Evolutionary conservation across 2,329 filamentous ascomycete species (phyloP).

Genomic region (Neonectria hederae): DNA sequence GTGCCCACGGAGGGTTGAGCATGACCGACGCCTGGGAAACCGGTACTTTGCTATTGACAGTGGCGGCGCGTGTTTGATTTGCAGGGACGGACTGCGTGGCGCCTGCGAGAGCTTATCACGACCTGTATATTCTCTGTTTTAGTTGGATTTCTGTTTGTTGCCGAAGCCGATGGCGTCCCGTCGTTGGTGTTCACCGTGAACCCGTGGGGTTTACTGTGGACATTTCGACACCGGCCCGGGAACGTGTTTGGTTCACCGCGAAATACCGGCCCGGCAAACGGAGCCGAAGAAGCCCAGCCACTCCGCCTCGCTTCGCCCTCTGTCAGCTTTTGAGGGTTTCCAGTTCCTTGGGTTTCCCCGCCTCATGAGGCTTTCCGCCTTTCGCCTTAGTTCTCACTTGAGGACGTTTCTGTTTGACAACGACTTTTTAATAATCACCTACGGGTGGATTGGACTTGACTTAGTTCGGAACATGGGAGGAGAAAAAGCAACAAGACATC

Average conservation of each 20-base stretch:
- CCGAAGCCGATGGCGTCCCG: constrained; percentile 11
- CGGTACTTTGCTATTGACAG: constrained; percentile 15
- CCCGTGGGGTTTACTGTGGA: not conserved
- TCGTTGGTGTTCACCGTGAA: constrained; percentile 19
- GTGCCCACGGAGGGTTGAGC: constrained; percentile 46
- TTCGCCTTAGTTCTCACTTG: constrained; percentile 14
- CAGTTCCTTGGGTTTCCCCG: not conserved
- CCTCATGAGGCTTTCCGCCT: constrained; percentile 9
- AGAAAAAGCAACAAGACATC: constrained; percentile 16
- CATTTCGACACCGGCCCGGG: constrained; percentile 21
- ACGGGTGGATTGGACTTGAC: constrained; percentile 24
- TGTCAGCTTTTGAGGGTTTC: not conserved
- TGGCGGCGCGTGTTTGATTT: constrained; percentile 12
- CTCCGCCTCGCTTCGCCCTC: constrained; percentile 13
- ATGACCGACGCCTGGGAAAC: not conserved
- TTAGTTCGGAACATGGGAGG: constrained; percentile 9
- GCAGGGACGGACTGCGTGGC: constrained; percentile 13
- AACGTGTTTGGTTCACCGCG: constrained; percentile 20
- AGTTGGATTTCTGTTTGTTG: constrained; percentile 21
- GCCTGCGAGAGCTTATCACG: constrained; percentile 22
- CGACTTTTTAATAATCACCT: constrained; percentile 34
- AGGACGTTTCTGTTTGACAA: constrained; percentile 28
- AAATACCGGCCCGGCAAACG: constrained; percentile 31
- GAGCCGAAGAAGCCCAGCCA: constrained; percentile 18
- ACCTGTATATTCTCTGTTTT: constrained; percentile 14